A percentile compares a stretch with the other conserved stretches of the same genome.
Conservation (phyloP, 2,329 filamentous ascomycete genomes). For the Tolypocladium capitatum region DNA sequence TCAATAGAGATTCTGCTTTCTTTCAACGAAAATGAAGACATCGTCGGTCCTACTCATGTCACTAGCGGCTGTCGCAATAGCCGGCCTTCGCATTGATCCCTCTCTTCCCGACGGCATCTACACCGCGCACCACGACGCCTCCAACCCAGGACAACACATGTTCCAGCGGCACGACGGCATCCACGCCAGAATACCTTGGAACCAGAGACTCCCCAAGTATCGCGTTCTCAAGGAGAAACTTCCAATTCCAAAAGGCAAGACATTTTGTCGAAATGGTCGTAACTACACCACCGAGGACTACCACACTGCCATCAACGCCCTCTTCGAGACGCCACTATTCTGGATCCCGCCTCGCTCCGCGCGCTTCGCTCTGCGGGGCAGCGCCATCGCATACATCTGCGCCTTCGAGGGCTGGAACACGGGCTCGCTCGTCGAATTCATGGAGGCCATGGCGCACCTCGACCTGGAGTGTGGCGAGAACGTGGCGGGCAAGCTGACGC, state of each 20-base stretch:
- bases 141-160: too few species aligned
- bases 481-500: background rate
- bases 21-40: background rate
- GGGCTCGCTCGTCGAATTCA: constrained; percentile 4
- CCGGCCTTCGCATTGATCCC: background rate
- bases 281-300: background rate
- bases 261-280: background rate
- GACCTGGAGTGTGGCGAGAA: constrained; percentile 1
- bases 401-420: constrained; percentile 1
- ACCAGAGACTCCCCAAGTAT: too few species aligned
- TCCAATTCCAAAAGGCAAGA: background rate
- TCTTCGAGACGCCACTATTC: constrained; percentile 5
- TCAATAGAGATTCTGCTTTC: too few species aligned
- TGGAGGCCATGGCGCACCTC: constrained; percentile 3
- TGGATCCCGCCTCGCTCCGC: constrained; percentile 1
- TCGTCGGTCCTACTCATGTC: background rate
- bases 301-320: constrained; percentile 2
- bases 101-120: background rate
- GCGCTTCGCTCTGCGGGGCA: constrained; percentile 4
- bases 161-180: too few species aligned
- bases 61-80: background rate
- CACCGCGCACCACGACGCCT: background rate
- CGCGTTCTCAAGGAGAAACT: background rate
- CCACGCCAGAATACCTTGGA: too few species aligned
- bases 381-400: constrained; percentile 3